Evolutionary conservation across 306 rosid species (phyloP), one percentile per base, ranked within the genome.

Genomic region (Quercus ilex): DNA sequence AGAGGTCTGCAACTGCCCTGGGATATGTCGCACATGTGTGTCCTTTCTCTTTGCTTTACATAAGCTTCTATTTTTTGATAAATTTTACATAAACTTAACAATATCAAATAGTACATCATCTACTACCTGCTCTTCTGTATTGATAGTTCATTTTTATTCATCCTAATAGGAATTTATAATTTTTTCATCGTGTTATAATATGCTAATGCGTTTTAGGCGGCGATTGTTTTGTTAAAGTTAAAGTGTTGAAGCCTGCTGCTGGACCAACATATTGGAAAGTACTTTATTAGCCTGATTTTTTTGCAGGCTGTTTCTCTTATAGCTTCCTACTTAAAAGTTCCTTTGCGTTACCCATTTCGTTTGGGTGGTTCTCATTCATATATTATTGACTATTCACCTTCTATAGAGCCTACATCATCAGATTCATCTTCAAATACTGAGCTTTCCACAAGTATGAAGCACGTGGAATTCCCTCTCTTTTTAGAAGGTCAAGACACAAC

Each of bases 401-500:
- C 97, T 20, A 69, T 74, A 80, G 99, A 88, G 80, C 82, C 89
- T 53, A 33, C 89, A 55, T 73, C 86, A 56, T 80, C 92, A 57
- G 96, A 88, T 80, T 76, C 85, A 33, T 84, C 91, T 41, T 79
- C 88, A 78, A 85, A 82, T 80, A 58, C 74, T 71, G 77, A 60
- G 73, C 77, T 80, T 80, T 74, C 60, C 77, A 71, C 84, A 77
- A 86, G 85, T 56, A 74, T 46, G 83, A 96, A 88, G 82, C 89
- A 82, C 49, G 83, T 89, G 77, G 96, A 91, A 77, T 96, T 96
- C 77, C 98, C 99, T 62, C 98, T 96, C 15, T 93, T 86, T 82
- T 85, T 91, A 83, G 96, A 96, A 69, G 99, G 98, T 67, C 98
- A 92, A 82, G 99, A 96, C 87, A 96, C 96, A 69, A 93, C 98